These are phyloP conservation scores for Fonsecaea pedrosoi DNA, from an alignment of 2,329 filamentous ascomycete species.

Conservation along the genomic window DNA sequence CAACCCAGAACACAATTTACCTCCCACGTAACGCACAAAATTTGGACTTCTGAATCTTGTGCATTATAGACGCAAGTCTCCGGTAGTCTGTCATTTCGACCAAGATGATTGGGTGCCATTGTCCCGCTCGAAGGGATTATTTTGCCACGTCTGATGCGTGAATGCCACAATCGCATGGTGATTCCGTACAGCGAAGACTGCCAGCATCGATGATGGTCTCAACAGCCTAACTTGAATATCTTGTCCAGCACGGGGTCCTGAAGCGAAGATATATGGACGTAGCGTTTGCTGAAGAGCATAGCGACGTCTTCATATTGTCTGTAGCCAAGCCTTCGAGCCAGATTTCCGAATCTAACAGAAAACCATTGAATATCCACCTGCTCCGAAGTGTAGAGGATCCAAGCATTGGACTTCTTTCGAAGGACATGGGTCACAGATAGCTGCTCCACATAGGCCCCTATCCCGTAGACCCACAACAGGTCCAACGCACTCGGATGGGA, in stretches of 20 bases:
- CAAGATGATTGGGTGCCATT: background rate
- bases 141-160: background rate
- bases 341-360: slow-evolving; percentile 8
- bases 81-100: background rate
- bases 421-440: background rate
- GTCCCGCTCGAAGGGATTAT: background rate
- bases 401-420: background rate
- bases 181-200: background rate
- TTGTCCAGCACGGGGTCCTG: slow-evolving; percentile 4
- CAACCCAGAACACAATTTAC: background rate
- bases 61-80: background rate
- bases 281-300: background rate
- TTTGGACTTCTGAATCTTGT: background rate
- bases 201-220: background rate
- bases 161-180: background rate
- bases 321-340: slow-evolving; percentile 11
- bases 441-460: slow-evolving; percentile 17
- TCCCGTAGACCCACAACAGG: slow-evolving; percentile 15
- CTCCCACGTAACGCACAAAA: background rate
- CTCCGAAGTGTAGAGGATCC: slow-evolving; percentile 1
- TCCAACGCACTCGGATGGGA: slow-evolving; percentile 6
- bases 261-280: slow-evolving; percentile 9
- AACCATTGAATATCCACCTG: slow-evolving; percentile 18
- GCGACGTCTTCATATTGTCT: background rate
- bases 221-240: slow-evolving; percentile 10